Conservation (phyloP, 2,329 filamentous ascomycete species). For the Aspergillus sp. region DNA sequence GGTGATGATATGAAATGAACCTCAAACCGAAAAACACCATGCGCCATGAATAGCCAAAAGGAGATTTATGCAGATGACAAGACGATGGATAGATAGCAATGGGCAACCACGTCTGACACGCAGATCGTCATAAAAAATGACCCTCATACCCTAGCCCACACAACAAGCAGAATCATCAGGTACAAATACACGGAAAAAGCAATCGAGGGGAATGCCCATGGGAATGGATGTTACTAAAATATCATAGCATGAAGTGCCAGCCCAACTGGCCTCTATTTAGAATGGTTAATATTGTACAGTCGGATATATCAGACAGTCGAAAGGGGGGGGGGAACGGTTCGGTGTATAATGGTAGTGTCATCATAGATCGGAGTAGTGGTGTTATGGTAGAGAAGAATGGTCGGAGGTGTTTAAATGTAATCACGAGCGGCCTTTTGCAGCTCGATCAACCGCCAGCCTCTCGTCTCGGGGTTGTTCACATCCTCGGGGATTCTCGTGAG, state of each 20-base stretch:
- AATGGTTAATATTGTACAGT: slow-evolving; percentile 47
- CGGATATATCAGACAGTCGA: slow-evolving; percentile 36
- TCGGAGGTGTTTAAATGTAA: slow-evolving; percentile 64
- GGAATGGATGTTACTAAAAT: slow-evolving; percentile 29
- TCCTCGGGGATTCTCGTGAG: slow-evolving; percentile 93
- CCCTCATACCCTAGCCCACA: neutral
- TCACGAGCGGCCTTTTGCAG: slow-evolving; percentile 97
- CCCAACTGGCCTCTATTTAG: slow-evolving; percentile 42
- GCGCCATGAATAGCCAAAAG: slow-evolving; percentile 22
- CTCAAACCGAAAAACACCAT: slow-evolving; percentile 25
- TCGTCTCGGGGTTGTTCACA: slow-evolving; percentile 93
- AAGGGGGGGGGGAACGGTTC: slow-evolving; percentile 24
- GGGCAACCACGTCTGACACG: neutral
- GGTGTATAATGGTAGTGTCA: slow-evolving; percentile 13
- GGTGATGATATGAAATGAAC: slow-evolving; percentile 17
- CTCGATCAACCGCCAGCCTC: slow-evolving; percentile 96
- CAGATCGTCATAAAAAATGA: neutral
- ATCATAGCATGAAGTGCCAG: slow-evolving; percentile 37
- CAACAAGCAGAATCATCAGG: slow-evolving; percentile 18
- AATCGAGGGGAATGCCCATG: slow-evolving; percentile 23
- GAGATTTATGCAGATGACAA: neutral
- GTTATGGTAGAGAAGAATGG: slow-evolving; percentile 5
- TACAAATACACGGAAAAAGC: slow-evolving; percentile 25
- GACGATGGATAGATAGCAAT: neutral
- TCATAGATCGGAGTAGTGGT: slow-evolving; percentile 22